These are phyloP conservation scores for Russula sp. DNA, from an alignment of 768 basidiomycete genomes.

Conservation along the genomic window DNA sequence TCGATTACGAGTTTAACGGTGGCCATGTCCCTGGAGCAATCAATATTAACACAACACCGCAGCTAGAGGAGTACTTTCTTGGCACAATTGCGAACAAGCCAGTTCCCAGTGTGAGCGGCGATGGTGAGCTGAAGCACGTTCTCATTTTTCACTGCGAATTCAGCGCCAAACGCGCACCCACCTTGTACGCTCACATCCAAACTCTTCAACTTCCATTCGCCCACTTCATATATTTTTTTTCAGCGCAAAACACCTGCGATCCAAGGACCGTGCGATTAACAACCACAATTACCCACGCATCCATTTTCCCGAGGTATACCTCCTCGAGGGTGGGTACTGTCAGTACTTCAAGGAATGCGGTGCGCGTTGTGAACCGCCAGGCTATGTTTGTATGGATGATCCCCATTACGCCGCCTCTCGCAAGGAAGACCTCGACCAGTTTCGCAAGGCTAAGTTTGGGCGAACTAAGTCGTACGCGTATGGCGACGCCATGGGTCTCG, in stretches of 20 bases:
- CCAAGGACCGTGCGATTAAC: slow-evolving; percentile 85
- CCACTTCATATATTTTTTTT: background rate
- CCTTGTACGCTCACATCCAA: slow-evolving; percentile 60
- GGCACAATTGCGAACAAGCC: slow-evolving; percentile 50
- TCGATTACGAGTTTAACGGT: slow-evolving; percentile 92
- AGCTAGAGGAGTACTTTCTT: slow-evolving; percentile 78
- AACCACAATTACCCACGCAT: slow-evolving; percentile 86
- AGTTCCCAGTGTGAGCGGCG: slow-evolving; percentile 67
- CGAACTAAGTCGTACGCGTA: slow-evolving; percentile 91
- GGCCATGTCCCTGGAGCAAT: slow-evolving; percentile 90
- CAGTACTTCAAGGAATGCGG: slow-evolving; percentile 71
- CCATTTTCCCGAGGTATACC: slow-evolving; percentile 94
- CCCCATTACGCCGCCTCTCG: slow-evolving; percentile 76
- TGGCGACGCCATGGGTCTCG: slow-evolving; percentile 54
- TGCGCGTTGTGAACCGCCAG: slow-evolving; percentile 68
- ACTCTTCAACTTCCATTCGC: background rate
- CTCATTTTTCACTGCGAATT: slow-evolving; percentile 99
- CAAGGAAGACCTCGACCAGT: slow-evolving; percentile 83
- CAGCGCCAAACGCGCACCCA: slow-evolving; percentile 90
- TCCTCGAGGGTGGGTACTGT: slow-evolving; percentile 94
- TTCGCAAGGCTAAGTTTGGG: slow-evolving; percentile 82
- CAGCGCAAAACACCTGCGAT: slow-evolving; percentile 91
- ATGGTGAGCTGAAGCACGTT: slow-evolving; percentile 67
- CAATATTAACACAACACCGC: slow-evolving; percentile 79
- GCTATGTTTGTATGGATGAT: slow-evolving; percentile 94